phyloP scores from a whole-genome alignment of 805 yeast genomes.

The Kuraishia hungarica region DNA sequence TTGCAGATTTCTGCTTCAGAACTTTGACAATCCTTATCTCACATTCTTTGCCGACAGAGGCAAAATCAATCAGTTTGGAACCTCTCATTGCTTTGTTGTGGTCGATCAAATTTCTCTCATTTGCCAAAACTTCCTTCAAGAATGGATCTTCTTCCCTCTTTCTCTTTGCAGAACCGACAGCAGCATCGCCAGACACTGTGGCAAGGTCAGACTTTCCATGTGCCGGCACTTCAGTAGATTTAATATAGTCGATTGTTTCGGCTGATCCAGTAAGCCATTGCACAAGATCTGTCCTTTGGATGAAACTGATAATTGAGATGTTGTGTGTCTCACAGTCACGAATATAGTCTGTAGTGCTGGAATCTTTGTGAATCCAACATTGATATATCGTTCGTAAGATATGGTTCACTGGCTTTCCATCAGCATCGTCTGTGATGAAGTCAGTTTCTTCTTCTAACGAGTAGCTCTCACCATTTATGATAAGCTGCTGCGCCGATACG shows the following conservation, averaged over 20 bases:
- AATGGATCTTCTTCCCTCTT: slow-evolving; percentile 38
- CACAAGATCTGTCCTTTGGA: slow-evolving; percentile 77
- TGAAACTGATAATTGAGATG: slow-evolving; percentile 66
- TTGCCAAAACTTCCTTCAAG: slow-evolving; percentile 32
- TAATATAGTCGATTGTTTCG: slow-evolving; percentile 47
- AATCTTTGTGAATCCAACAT: slow-evolving; percentile 70
- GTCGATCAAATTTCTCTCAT: slow-evolving; percentile 35
- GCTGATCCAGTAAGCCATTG: slow-evolving; percentile 73
- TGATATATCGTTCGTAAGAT: slow-evolving; percentile 56
- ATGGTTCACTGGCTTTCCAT: slow-evolving; percentile 19
- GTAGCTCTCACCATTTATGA: slow-evolving; percentile 5
- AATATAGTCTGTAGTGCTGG: slow-evolving; percentile 75
- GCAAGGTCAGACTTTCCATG: slow-evolving; percentile 3
- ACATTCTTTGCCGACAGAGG: slow-evolving; percentile 57
- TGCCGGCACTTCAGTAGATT: slow-evolving; percentile 9
- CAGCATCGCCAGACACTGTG: slow-evolving; percentile 1
- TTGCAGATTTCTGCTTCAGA: slow-evolving; percentile 26
- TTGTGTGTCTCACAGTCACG: slow-evolving; percentile 57
- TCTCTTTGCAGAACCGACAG: slow-evolving; percentile 10
- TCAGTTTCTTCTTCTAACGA: slow-evolving; percentile 38
- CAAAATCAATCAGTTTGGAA: slow-evolving; percentile 54
- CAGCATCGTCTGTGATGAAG: slow-evolving; percentile 41
- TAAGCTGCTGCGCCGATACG: slow-evolving; percentile 10
- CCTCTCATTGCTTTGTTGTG: slow-evolving; percentile 44
- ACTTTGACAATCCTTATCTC: slow-evolving; percentile 50